Conservation (phyloP, 129 eudicot species). For the Dittrichia graveolens region DNA sequence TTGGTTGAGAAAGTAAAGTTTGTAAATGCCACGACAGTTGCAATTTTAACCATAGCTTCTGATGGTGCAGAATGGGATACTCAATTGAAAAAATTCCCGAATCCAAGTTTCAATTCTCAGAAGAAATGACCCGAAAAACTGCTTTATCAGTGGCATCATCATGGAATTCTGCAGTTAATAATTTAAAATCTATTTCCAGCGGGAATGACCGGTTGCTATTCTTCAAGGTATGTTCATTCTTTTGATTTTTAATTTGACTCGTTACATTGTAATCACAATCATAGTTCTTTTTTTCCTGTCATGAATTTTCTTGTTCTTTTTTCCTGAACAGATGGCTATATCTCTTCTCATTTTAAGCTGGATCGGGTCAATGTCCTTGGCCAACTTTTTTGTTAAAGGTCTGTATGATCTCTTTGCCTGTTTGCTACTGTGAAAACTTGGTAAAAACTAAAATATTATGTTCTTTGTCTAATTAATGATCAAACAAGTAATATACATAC, state of each 20-base stretch:
- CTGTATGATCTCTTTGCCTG: constrained; percentile 1
- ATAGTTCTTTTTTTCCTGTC: not conserved
- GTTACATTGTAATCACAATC: not conserved
- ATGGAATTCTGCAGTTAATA: constrained; percentile 60
- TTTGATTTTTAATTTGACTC: not conserved
- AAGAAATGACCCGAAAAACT: constrained; percentile 57
- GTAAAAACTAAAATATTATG: no score
- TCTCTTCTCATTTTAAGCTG: constrained; percentile 34
- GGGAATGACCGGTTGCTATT: constrained; percentile 65
- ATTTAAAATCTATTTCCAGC: constrained; percentile 59
- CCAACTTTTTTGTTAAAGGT: constrained; percentile 41
- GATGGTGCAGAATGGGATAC: constrained; percentile 62
- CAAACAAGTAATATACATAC: no score
- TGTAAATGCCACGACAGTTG: not conserved
- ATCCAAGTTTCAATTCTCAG: constrained; percentile 62
- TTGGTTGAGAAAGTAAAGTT: not conserved
- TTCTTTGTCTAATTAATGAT: no score
- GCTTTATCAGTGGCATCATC: constrained; percentile 54
- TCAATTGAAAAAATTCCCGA: constrained; percentile 65
- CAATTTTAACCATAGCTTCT: constrained; percentile 7
- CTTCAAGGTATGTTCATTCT: constrained; percentile 49
- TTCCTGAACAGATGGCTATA: constrained; percentile 27
- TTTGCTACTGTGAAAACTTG: not conserved
- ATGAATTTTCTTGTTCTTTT: constrained; percentile 2
- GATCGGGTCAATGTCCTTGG: constrained; percentile 42